Base-by-base conservation (phyloP, 495 filamentous ascomycete species). In the Pseudoneurospora amorphoporcata region DNA sequence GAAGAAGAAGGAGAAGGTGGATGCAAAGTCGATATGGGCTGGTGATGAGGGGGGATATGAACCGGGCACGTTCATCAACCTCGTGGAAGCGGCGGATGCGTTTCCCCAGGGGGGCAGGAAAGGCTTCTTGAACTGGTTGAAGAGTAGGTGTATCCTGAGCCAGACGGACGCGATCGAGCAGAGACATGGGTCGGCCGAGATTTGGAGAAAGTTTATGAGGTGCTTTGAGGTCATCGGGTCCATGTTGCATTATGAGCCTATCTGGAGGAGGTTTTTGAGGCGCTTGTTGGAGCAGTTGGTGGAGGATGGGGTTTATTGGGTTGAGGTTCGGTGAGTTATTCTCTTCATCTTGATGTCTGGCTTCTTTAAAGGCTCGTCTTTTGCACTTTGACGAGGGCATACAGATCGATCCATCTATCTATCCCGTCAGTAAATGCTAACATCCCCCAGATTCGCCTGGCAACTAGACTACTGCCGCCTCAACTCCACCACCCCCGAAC, bases 221-320 rank as follows among this genome's bases (percentile, higher is more conserved):
- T 89, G 88, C 68, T 95, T 97, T 79, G 81, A 82, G 0, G 84
- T 94, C 3, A 83, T 97, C 39, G 86, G 87, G 37, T 90, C 88
- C 7, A 86, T 98, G 37, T 81, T 97, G 19, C 91, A 88, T 82
- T 97, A 98, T 80, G 95, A 98, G 80, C 94, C 95, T 0, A 93
- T 99, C 70, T 94, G 93, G 82, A 90, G 93, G 35, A 83, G 83
- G 37, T 95, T 92, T 75, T 80, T 97, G 73, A 86, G 84, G 16
- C 85, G 87, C 3, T 82, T 97, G 74, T 86, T 95, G 74, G 81
- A 83, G 16, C 83, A 91, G 32, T 80, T 98, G 7, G 82, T 88
- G 8, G 88, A 87, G 3, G 95, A 99, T 80, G 92, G 93, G 1
- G 86, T 98, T 35, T 86, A 84, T 75, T 98, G 94, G 86, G 90